These are phyloP conservation scores for Rhododendron henanense DNA, from an alignment of 148 eudicot genomes.

Conservation along the genomic window DNA sequence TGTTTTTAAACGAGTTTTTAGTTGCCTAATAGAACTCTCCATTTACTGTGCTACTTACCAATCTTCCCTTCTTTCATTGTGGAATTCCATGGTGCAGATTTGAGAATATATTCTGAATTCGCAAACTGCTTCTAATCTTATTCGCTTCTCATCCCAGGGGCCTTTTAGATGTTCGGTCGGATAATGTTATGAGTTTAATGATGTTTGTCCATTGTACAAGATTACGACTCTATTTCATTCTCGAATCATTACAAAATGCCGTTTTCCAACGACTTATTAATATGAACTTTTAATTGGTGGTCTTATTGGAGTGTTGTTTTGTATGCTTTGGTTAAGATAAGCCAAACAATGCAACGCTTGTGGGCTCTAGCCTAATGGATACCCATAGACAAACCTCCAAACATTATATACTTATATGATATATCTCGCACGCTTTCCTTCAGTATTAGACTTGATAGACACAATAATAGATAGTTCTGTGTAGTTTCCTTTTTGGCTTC, in stretches of 20 bases:
- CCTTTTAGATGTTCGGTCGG: not conserved
- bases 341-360: not conserved
- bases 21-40: too few relatives aligned
- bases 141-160: not conserved
- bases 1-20: too few relatives aligned
- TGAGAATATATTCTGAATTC: too few relatives aligned
- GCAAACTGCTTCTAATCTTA: not conserved
- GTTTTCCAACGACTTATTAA: not conserved
- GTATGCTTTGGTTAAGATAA: not conserved
- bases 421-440: not conserved
- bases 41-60: too few relatives aligned
- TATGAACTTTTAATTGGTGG: not conserved
- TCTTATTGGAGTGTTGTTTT: not conserved
- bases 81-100: too few relatives aligned
- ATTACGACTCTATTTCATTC: not conserved
- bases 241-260: too few relatives aligned
- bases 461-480: not conserved
- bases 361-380: conserved; percentile 6
- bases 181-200: not conserved
- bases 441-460: not conserved
- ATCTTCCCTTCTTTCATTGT: too few relatives aligned
- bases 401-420: not conserved
- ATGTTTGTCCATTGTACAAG: not conserved
- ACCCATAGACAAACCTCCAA: not conserved
- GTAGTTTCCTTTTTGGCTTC: not conserved